These are phyloP conservation scores for Penicillium lividum DNA, from an alignment of 495 filamentous ascomycete genomes.

Conservation along the genomic window DNA sequence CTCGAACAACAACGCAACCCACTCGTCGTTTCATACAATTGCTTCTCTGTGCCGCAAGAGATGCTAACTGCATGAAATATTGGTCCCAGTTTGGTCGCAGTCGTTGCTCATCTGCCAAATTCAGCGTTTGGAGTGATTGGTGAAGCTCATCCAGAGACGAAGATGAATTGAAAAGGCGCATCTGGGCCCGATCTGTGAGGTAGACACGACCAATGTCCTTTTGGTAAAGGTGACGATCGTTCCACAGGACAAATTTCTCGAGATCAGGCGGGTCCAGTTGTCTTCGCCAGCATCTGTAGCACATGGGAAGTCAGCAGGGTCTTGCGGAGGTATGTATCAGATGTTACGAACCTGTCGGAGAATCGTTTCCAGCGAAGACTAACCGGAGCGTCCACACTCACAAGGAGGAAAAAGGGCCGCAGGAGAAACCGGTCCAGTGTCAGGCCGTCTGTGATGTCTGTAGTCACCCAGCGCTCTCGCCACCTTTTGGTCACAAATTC, in stretches of 20 bases:
- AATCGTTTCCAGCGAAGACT: slow-evolving; percentile 78
- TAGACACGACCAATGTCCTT: slow-evolving; percentile 63
- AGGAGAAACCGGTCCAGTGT: slow-evolving; percentile 70
- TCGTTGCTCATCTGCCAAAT: slow-evolving; percentile 75
- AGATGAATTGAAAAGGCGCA: slow-evolving; percentile 83
- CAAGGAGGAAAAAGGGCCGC: slow-evolving; percentile 88
- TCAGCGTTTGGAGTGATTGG: slow-evolving; percentile 62
- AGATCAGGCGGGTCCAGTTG: slow-evolving; percentile 56
- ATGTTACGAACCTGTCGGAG: slow-evolving; percentile 48
- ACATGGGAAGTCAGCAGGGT: slow-evolving; percentile 9
- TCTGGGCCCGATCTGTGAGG: slow-evolving; percentile 74
- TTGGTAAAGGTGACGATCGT: slow-evolving; percentile 77
- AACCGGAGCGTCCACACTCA: slow-evolving; percentile 89
- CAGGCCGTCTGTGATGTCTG: slow-evolving; percentile 67
- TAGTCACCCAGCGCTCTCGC: slow-evolving; percentile 80
- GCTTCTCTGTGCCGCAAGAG: slow-evolving; percentile 83
- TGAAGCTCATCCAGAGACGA: slow-evolving; percentile 68
- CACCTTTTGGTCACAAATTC: slow-evolving; percentile 85
- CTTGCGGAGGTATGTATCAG: neutral
- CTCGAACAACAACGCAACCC: slow-evolving; percentile 90
- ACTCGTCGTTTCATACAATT: slow-evolving; percentile 99
- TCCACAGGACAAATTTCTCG: slow-evolving; percentile 73
- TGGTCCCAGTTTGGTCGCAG: slow-evolving; percentile 93
- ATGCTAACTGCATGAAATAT: slow-evolving; percentile 96
- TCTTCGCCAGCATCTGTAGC: slow-evolving; percentile 42